A percentile compares a stretch with the other conserved stretches of the same genome.
These are phyloP conservation scores for Carex pumila DNA, from an alignment of 176 grass and related monocot species.

Conservation along the genomic window DNA sequence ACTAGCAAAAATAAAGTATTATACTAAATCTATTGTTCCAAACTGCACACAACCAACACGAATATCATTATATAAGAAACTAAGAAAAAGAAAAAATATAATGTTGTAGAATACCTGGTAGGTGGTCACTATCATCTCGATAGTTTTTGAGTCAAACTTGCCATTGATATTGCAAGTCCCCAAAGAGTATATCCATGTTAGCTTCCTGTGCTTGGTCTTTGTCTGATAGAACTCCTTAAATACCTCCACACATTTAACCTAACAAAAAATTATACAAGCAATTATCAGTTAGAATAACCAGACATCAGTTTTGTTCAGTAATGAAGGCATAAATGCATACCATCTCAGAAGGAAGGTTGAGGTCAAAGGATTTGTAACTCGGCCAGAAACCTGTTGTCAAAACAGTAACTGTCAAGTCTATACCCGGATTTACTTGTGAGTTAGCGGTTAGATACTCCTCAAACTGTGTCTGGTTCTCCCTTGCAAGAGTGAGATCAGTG, in stretches of 20 bases:
- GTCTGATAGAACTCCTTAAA: conserved; percentile 90
- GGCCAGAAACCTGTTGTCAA: conserved; percentile 98
- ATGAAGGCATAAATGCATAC: conserved; percentile 33
- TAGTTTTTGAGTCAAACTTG: conserved; percentile 70
- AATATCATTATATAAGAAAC: not conserved
- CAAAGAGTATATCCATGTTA: conserved; percentile 98
- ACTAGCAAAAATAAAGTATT: not conserved
- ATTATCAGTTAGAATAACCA: not conserved
- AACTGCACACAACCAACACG: not conserved
- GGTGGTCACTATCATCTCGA: conserved; percentile 86
- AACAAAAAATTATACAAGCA: conserved; percentile 18
- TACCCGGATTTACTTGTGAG: conserved; percentile 50
- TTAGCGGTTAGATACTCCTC: conserved; percentile 59
- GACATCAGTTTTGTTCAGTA: not conserved
- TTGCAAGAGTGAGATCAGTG: conserved; percentile 72
- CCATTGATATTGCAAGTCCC: conserved; percentile 83
- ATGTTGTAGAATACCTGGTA: conserved; percentile 46
- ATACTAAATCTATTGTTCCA: not conserved
- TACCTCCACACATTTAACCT: conserved; percentile 95
- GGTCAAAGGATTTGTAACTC: conserved; percentile 93
- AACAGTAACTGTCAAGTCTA: conserved; percentile 86
- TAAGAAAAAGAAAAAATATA: not conserved
- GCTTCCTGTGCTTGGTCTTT: conserved; percentile 90
- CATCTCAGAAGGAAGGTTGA: conserved; percentile 97
- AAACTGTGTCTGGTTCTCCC: conserved; percentile 80